A percentile compares a stretch with the other conserved stretches of the same genome.
These are phyloP conservation scores for Lasiodiplodia theobromae DNA, from an alignment of 2,329 filamentous ascomycete genomes.

Conservation along the genomic window DNA sequence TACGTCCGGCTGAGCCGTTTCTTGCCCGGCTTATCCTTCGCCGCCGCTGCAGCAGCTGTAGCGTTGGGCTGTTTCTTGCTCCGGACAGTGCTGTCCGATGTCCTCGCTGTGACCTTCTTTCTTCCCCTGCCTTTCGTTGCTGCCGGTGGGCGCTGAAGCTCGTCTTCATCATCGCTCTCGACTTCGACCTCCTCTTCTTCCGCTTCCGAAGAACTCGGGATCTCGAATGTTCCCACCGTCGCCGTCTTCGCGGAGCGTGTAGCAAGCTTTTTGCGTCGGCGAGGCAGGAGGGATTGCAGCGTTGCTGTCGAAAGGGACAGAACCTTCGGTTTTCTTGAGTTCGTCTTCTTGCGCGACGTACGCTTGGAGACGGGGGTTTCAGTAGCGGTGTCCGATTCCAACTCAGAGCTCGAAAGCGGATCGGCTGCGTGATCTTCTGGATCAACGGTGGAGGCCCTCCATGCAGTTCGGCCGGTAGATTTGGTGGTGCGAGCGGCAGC, in stretches of 20 bases:
- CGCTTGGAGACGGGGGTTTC: conserved; percentile 21
- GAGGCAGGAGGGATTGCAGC: conserved; percentile 54
- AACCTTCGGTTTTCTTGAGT: neutral
- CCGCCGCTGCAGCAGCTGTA: neutral
- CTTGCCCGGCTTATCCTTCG: conserved; percentile 31
- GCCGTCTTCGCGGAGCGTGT: neutral
- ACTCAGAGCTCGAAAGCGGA: conserved; percentile 33
- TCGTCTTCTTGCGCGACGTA: conserved; percentile 18
- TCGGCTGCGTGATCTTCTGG: conserved; percentile 34
- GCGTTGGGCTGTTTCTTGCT: neutral
- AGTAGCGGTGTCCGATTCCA: conserved; percentile 47
- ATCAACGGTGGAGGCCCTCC: conserved; percentile 31
- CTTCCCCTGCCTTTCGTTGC: conserved; percentile 34
- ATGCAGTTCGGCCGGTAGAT: conserved; percentile 17
- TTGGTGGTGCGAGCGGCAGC: neutral
- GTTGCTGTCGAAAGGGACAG: conserved; percentile 49
- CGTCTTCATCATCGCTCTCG: conserved; percentile 51
- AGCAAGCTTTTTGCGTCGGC: conserved; percentile 37
- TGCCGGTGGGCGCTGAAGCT: conserved; percentile 40
- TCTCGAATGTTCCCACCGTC: conserved; percentile 48
- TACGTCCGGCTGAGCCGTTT: conserved; percentile 42
- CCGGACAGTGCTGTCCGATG: neutral
- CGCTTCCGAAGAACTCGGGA: conserved; percentile 46
- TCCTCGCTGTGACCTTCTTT: conserved; percentile 31
- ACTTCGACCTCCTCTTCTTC: conserved; percentile 25